Percentiles rank a stretch among this genome's conserved stretches.
phyloP scores from a whole-genome alignment of 2,329 filamentous ascomycete genomes.

The Ceratocystis diversiconidia region DNA sequence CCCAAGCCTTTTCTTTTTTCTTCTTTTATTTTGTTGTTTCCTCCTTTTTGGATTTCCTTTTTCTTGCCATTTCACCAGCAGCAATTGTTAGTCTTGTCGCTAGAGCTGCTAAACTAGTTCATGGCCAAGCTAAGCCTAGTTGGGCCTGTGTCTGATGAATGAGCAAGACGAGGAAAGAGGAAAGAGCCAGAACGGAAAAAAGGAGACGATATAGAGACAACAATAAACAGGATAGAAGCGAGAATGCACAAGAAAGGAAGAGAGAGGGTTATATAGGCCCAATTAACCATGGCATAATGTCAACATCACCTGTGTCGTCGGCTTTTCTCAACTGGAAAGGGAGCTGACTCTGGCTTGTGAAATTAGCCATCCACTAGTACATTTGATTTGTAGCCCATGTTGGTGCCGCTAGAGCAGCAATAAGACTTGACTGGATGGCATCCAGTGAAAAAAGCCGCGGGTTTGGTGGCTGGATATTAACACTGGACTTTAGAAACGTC shows the following conservation, averaged over 20 bases:
- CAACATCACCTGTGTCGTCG: background rate
- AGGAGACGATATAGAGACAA: background rate
- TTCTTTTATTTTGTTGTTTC: background rate
- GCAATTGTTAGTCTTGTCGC: background rate
- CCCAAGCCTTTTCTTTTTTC: background rate
- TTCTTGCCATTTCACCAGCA: background rate
- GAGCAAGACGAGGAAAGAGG: background rate
- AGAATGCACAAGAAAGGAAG: no score
- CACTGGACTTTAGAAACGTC: no score
- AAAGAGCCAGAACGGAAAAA: background rate
- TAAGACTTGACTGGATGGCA: no score
- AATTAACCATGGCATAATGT: no score
- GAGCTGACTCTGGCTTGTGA: background rate
- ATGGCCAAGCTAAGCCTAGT: background rate
- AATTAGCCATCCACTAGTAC: no score
- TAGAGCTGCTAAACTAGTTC: background rate
- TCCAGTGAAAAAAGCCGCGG: no score
- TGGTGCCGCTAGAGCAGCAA: no score
- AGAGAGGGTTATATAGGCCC: no score
- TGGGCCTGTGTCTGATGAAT: background rate
- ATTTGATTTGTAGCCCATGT: no score
- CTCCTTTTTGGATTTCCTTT: background rate
- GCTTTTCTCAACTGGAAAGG: background rate
- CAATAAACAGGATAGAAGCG: background rate
- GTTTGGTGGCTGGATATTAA: no score